These are phyloP conservation scores for Yamadazyma laniorum DNA, from an alignment of 805 yeast species.

Conservation along the genomic window DNA sequence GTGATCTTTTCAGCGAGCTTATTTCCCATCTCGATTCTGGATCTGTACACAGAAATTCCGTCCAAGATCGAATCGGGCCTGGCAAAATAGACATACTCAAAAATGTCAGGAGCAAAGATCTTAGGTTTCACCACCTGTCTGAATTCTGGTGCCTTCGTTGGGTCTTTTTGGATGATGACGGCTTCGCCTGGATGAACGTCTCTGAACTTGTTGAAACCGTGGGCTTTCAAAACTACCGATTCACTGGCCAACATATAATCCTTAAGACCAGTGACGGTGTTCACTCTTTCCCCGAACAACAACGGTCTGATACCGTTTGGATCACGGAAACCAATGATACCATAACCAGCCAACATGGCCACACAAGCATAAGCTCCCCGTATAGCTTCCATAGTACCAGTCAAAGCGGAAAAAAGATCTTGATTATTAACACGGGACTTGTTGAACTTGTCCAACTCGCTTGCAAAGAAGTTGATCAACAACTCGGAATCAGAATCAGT, in stretches of 20 bases:
- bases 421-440: conserved; percentile 89
- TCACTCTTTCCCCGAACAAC: conserved; percentile 76
- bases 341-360: conserved; percentile 95
- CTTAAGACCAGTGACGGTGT: conserved; percentile 56
- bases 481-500: conserved; percentile 96
- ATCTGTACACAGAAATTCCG: conserved; percentile 93
- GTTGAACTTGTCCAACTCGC: conserved; percentile 86
- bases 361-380: conserved; percentile 98
- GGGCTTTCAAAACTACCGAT: conserved; percentile 91
- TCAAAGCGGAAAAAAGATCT: conserved; percentile 83
- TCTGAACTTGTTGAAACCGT: conserved; percentile 73
- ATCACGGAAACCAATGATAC: conserved; percentile 92
- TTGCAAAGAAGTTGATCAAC: conserved; percentile 83
- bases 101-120: conserved; percentile 89
- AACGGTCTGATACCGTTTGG: conserved; percentile 96
- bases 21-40: conserved; percentile 91
- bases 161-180: conserved; percentile 76
- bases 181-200: conserved; percentile 96
- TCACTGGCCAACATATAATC: conserved; percentile 97
- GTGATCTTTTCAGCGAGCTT: conserved; percentile 74
- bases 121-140: conserved; percentile 79
- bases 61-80: conserved; percentile 95
- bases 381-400: conserved; percentile 74
- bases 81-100: conserved; percentile 97
- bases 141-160: conserved; percentile 63